Conservation (phyloP, 306 rosid species). For the Abrus precatorius region DNA sequence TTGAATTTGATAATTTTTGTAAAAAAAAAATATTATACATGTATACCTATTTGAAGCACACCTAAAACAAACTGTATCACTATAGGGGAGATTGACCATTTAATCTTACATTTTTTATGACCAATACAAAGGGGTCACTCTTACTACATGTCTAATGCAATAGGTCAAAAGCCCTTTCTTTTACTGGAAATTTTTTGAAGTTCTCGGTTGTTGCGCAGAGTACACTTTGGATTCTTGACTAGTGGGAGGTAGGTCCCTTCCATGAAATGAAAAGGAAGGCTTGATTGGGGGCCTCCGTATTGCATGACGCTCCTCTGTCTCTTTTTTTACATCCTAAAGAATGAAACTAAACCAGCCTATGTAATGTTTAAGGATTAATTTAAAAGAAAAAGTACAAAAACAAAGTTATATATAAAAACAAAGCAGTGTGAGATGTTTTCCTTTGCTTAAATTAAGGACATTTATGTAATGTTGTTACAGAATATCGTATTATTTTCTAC, state of each 20-base stretch:
- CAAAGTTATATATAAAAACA: too few species aligned
- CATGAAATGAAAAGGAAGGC: conserved; percentile 40
- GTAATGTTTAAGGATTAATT: too few species aligned
- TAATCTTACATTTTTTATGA: conserved; percentile 12
- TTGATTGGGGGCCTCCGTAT: neutral
- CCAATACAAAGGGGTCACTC: neutral
- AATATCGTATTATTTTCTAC: too few species aligned
- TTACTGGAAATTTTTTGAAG: neutral
- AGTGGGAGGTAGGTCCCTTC: conserved; percentile 68
- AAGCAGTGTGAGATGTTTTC: too few species aligned
- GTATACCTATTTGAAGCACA: too few species aligned
- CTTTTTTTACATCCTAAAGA: neutral
- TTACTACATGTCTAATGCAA: neutral
- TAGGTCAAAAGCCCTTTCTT: conserved; percentile 49
- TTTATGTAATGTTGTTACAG: too few species aligned
- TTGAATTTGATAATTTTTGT: too few species aligned
- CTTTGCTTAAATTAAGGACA: too few species aligned
- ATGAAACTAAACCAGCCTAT: too few species aligned
- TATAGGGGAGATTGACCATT: conserved; percentile 54
- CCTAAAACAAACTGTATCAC: neutral
- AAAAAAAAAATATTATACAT: too few species aligned
- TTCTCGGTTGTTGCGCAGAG: neutral
- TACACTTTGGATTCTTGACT: conserved; percentile 72
- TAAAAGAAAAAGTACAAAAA: too few species aligned
- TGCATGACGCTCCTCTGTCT: neutral